A percentile compares a stretch with the other conserved stretches of the same genome.
phyloP scores from a whole-genome alignment of 2,329 filamentous ascomycete genomes.

The Penicillium sp. region DNA sequence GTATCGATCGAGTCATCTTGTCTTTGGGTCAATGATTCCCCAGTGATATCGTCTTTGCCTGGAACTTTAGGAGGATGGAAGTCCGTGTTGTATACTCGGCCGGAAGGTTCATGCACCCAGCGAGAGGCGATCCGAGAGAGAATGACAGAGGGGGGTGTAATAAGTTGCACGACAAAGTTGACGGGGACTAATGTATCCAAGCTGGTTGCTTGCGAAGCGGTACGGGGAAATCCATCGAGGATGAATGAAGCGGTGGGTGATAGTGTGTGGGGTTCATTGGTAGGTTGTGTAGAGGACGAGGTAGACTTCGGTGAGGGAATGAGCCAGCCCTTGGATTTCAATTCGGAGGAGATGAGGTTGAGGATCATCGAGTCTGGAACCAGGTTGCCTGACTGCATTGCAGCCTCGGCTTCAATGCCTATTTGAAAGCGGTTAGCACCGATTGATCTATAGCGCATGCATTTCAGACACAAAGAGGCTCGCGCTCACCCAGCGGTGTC shows the following conservation, averaged over 20 bases:
- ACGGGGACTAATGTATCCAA: conserved; percentile 86
- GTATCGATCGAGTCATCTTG: conserved; percentile 84
- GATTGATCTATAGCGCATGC: not conserved
- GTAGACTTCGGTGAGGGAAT: conserved; percentile 37
- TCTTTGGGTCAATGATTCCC: conserved; percentile 78
- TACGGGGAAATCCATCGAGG: conserved; percentile 94
- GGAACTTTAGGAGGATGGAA: conserved; percentile 83
- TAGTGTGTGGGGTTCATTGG: conserved; percentile 49
- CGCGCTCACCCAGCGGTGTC: conserved; percentile 74
- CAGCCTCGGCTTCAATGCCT: conserved; percentile 88
- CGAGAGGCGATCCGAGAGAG: conserved; percentile 85
- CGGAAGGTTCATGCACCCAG: conserved; percentile 90
- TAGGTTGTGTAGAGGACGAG: conserved; percentile 2
- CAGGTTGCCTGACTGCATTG: conserved; percentile 85
- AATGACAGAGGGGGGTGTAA: conserved; percentile 83
- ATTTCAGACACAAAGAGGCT: not conserved
- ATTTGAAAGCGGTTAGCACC: conserved; percentile 14
- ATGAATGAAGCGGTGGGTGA: conserved; percentile 84
- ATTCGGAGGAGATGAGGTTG: conserved; percentile 86
- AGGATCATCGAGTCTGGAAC: conserved; percentile 91
- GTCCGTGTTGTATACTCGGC: conserved; percentile 89
- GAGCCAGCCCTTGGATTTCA: conserved; percentile 83
- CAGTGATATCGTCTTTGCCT: conserved; percentile 86
- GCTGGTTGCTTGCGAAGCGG: conserved; percentile 72
- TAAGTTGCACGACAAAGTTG: conserved; percentile 85